These are phyloP conservation scores for Turritis glabra DNA, from an alignment of 345 rosid species.

Conservation along the genomic window DNA sequence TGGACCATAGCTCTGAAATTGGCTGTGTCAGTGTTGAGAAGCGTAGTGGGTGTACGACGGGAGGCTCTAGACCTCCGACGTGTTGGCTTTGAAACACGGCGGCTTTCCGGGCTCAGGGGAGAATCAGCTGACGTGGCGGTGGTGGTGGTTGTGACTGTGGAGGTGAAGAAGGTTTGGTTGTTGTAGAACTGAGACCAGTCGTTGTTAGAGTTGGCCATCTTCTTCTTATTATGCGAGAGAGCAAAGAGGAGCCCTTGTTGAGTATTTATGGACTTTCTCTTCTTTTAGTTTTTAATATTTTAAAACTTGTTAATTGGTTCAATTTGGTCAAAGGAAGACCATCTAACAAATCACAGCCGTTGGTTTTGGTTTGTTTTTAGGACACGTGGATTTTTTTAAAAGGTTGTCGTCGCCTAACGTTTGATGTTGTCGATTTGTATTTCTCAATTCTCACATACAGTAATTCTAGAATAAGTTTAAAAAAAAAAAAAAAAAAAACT, in stretches of 20 bases:
- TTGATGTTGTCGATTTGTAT: slow-evolving; percentile 15
- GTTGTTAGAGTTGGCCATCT: slow-evolving; percentile 41
- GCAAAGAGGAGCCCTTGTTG: slow-evolving; percentile 3
- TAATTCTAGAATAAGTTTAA: background rate
- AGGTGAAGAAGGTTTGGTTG: slow-evolving; percentile 38
- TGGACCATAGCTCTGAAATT: slow-evolving; percentile 98
- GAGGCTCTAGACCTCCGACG: slow-evolving; percentile 89
- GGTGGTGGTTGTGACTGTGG: slow-evolving; percentile 28
- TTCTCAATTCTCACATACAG: background rate
- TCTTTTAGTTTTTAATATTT: background rate
- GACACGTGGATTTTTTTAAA: slow-evolving; percentile 14
- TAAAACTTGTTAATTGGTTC: background rate
- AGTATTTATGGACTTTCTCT: slow-evolving; percentile 34
- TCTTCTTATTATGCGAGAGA: slow-evolving; percentile 15
- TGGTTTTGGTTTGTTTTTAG: slow-evolving; percentile 2
- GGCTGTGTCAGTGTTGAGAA: slow-evolving; percentile 75
- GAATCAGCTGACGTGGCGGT: slow-evolving; percentile 33
- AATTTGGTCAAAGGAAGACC: slow-evolving; percentile 35
- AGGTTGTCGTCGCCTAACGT: slow-evolving; percentile 19
- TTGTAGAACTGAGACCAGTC: slow-evolving; percentile 40
- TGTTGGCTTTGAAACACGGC: slow-evolving; percentile 49
- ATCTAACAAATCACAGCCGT: slow-evolving; percentile 32
- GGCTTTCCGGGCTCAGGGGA: slow-evolving; percentile 17
- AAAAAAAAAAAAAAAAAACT: too few relatives aligned
- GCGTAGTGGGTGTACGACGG: slow-evolving; percentile 88